Conservation (phyloP, 495 filamentous ascomycete species). For the Penicillium antarcticum region DNA sequence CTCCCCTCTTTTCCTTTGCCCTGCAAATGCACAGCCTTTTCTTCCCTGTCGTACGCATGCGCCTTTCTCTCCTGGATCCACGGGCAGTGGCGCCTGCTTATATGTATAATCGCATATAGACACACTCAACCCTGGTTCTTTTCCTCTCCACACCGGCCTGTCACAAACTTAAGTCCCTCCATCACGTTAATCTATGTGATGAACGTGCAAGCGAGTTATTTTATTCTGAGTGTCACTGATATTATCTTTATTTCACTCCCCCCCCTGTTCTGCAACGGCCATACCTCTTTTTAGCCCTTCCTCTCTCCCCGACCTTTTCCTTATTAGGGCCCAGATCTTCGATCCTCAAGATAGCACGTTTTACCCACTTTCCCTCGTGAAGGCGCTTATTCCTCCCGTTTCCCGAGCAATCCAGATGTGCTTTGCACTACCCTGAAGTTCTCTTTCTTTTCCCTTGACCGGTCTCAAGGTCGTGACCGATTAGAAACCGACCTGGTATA, state of each 20-base stretch:
- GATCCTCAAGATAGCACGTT: slow-evolving; percentile 12
- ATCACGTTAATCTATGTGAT: slow-evolving; percentile 28
- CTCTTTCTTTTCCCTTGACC: slow-evolving; percentile 15
- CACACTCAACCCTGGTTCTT: slow-evolving; percentile 1
- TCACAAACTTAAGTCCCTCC: slow-evolving; percentile 28
- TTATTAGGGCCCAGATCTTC: slow-evolving; percentile 19
- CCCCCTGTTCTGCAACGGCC: background rate
- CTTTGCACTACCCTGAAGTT: slow-evolving; percentile 13
- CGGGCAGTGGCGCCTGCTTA: slow-evolving; percentile 15
- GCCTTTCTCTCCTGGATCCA: slow-evolving; percentile 6
- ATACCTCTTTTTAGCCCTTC: slow-evolving; percentile 11
- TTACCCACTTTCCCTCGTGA: slow-evolving; percentile 8
- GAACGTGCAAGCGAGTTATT: slow-evolving; percentile 21
- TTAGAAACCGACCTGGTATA: slow-evolving; percentile 14
- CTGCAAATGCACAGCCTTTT: slow-evolving; percentile 17
- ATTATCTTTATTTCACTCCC: background rate
- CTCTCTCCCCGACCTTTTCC: slow-evolving; percentile 8
- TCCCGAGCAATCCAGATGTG: slow-evolving; percentile 13
- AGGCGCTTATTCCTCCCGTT: slow-evolving; percentile 15
- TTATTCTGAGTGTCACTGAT: slow-evolving; percentile 10
- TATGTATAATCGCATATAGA: slow-evolving; percentile 15
- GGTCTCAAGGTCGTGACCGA: slow-evolving; percentile 20
- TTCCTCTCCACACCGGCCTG: slow-evolving; percentile 15
- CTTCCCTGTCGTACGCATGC: slow-evolving; percentile 8
- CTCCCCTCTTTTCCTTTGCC: slow-evolving; percentile 10